phyloP scores from a whole-genome alignment of 495 filamentous ascomycete genomes.

The Daldinia childiae region DNA sequence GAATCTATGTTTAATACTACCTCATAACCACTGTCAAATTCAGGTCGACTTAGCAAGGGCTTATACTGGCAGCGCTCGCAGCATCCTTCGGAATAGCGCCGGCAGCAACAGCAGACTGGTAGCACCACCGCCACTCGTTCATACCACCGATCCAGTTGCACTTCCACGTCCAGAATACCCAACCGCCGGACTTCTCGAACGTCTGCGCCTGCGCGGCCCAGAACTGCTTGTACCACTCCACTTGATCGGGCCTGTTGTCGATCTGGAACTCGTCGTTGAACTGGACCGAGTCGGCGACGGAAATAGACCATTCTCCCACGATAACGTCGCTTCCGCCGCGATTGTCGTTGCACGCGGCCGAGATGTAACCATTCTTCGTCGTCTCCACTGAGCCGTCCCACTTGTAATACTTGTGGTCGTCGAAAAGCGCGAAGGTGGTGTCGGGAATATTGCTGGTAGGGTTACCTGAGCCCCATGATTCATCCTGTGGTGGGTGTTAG shows the following conservation, averaged over 20 bases:
- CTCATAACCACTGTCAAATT: not conserved
- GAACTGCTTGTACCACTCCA: conserved; percentile 64
- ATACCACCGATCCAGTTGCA: conserved; percentile 52
- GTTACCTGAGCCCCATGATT: conserved; percentile 46
- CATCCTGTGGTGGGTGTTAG: conserved; percentile 49
- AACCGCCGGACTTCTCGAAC: conserved; percentile 67
- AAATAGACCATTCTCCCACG: conserved; percentile 68
- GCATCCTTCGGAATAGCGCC: conserved; percentile 59
- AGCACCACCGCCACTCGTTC: conserved; percentile 69
- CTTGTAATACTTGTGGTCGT: conserved; percentile 63
- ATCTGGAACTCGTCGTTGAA: conserved; percentile 54
- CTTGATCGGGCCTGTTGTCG: conserved; percentile 52
- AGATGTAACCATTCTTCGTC: conserved; percentile 59
- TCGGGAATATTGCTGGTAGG: conserved; percentile 40
- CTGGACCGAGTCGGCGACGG: conserved; percentile 57
- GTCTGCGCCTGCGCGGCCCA: conserved; percentile 67
- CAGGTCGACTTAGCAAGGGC: conserved; percentile 31
- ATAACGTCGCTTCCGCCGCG: conserved; percentile 57
- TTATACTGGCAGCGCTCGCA: conserved; percentile 24
- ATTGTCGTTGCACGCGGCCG: conserved; percentile 61
- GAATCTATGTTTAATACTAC: not conserved
- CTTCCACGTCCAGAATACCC: conserved; percentile 75
- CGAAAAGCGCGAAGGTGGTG: conserved; percentile 41
- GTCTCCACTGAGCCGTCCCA: conserved; percentile 56
- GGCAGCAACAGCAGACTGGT: conserved; percentile 60